Percentiles rank a stretch among this genome's conserved stretches.
Evolutionary conservation across 805 yeast species (phyloP).

Genomic region (Diddensiella transvaalensis): DNA sequence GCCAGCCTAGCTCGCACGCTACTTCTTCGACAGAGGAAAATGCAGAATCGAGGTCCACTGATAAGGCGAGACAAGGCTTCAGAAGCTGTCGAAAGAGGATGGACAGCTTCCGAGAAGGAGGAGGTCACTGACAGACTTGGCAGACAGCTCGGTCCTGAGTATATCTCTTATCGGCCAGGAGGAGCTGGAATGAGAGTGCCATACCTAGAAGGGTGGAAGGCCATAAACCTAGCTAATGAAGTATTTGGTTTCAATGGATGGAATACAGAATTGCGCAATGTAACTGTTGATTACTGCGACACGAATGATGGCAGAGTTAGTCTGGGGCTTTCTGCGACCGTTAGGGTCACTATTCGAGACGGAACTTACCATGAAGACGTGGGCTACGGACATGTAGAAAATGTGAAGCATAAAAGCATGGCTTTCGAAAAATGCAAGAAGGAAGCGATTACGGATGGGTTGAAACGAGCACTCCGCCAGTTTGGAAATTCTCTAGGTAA

Average conservation of each 20-base stretch:
- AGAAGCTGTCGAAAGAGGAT: no score
- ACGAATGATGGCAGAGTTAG: conserved; percentile 25
- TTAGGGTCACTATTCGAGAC: conserved; percentile 69
- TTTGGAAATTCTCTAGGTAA: conserved; percentile 73
- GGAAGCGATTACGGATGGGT: conserved; percentile 81
- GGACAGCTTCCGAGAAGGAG: conserved; percentile 13
- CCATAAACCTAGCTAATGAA: conserved; percentile 66
- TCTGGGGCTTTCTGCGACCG: conserved; percentile 36
- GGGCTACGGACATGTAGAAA: conserved; percentile 71
- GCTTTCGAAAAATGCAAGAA: conserved; percentile 80
- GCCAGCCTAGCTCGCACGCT: no score
- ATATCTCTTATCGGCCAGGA: conserved; percentile 51
- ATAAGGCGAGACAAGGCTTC: no score
- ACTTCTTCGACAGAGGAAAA: no score
- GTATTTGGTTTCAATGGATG: conserved; percentile 79
- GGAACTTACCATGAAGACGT: conserved; percentile 78
- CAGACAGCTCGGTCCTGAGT: conserved; percentile 35
- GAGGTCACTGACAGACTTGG: conserved; percentile 21
- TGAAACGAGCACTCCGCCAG: conserved; percentile 72
- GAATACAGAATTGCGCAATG: conserved; percentile 57
- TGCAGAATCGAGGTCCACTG: no score
- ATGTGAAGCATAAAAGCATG: conserved; percentile 48
- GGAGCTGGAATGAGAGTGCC: conserved; percentile 52
- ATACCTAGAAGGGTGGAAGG: conserved; percentile 74
- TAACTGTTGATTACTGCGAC: conserved; percentile 51